Conservation (phyloP, 2,329 filamentous ascomycete genomes). For the Ophiostoma tasmaniense region DNA sequence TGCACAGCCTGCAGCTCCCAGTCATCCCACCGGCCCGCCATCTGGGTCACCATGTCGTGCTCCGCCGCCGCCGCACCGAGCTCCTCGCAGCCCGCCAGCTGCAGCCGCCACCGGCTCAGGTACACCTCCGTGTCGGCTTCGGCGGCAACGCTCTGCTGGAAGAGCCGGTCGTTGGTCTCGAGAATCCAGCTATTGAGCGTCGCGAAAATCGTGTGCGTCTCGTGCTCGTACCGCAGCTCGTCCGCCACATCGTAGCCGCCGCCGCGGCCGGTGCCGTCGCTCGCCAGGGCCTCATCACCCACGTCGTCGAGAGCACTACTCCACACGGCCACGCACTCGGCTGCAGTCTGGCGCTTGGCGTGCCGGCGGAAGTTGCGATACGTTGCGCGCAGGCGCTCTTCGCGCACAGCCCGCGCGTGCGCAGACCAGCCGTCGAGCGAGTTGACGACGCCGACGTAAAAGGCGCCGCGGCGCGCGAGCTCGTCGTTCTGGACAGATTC, state of each 20-base stretch:
- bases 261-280: not conserved
- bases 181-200: slow-evolving; percentile 21
- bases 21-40: slow-evolving; percentile 17
- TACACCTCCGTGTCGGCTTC: slow-evolving; percentile 20
- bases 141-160: slow-evolving; percentile 17
- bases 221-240: slow-evolving; percentile 14
- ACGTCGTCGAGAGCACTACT: not conserved
- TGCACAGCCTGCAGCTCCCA: slow-evolving; percentile 24
- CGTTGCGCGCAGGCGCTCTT: slow-evolving; percentile 18
- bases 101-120: slow-evolving; percentile 19
- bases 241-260: slow-evolving; percentile 12
- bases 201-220: slow-evolving; percentile 9
- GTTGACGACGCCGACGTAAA: slow-evolving; percentile 20
- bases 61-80: slow-evolving; percentile 17
- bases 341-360: slow-evolving; percentile 19
- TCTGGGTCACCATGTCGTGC: slow-evolving; percentile 14
- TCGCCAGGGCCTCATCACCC: not conserved
- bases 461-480: slow-evolving; percentile 21
- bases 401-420: slow-evolving; percentile 15
- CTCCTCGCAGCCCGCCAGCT: slow-evolving; percentile 7
- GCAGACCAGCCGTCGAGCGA: slow-evolving; percentile 19
- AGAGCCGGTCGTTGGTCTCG: slow-evolving; percentile 21
- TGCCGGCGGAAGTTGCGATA: slow-evolving; percentile 19
- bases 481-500: slow-evolving; percentile 12
- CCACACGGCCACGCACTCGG: slow-evolving; percentile 18